Evolutionary conservation across 164 flowering plant species (phyloP), one percentile per base, ranked within the genome.

Genomic region (Sextonia rubra): DNA sequence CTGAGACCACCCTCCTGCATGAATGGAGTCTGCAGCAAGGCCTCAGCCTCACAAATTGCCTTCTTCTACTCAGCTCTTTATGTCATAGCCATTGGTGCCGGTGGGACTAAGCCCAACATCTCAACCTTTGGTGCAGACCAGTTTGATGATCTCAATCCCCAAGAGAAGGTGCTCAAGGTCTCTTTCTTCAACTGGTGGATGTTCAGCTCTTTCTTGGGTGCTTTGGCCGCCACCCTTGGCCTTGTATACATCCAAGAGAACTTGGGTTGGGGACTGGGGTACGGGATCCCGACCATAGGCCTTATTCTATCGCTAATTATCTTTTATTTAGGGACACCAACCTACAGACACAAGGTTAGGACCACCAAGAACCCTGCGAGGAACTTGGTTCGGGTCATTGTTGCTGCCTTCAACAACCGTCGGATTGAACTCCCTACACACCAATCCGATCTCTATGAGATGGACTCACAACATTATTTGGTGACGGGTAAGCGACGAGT

Each of bases 101-200:
- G 98, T 9, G 98, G 97, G 3, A 91, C 97, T 24, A 93, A 91
- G 76, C 96, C 98, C 32, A 90, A 88, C 77, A 91, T 93, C 32
- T 91, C 97, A 3, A 90, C 98, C 12, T 89, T 91, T 74, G 98
- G 98, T 2, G 98, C 98, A 0, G 97, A 92, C 83, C 97, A 91
- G 65, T 91, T 91, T 65, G 94, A 92, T 69, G 93, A 90, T 56
- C 86, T 83, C 67, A 72, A 90, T 64, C 90, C 93, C 4, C 69
- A 77, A 6, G 98, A 93, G 83, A 91, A 87, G 68, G 60, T 78
- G 65, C 86, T 87, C 63, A 93, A 91, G 68, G 86, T 73, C 67
- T 93, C 97, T 1, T 93, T 93, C 85, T 93, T 93, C 83, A 93
- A 93, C 63, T 91, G 97, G 98, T 93, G 94, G 98, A 86, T 91